Percentiles rank a stretch among this genome's conserved stretches.
These are phyloP conservation scores for Neospermospora avenae DNA, from an alignment of 2,329 filamentous ascomycete genomes.

Conservation along the genomic window DNA sequence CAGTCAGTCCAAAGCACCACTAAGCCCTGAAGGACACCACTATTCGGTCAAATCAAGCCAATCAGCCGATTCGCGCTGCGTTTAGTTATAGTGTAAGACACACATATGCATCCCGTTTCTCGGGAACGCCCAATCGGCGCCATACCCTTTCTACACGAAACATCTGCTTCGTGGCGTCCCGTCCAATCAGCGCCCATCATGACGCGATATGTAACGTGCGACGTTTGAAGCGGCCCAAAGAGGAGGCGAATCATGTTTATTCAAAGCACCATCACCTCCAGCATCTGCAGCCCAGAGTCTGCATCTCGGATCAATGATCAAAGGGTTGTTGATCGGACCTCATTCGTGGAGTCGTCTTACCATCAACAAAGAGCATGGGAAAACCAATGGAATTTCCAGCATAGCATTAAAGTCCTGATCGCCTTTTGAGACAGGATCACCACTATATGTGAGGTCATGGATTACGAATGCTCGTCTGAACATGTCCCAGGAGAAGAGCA, in stretches of 20 bases:
- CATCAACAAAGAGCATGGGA: neutral
- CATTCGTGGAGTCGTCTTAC: neutral
- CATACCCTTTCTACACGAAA: conserved; percentile 15
- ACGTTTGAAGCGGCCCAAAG: conserved; percentile 12
- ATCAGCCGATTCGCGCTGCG: neutral
- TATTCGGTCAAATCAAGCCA: neutral
- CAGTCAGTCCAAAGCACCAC: neutral
- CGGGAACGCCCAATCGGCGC: conserved; percentile 4
- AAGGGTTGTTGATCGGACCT: neutral
- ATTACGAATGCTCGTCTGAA: conserved; percentile 16
- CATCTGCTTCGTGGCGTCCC: conserved; percentile 10
- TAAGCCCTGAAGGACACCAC: neutral
- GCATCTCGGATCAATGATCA: neutral
- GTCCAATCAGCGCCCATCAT: conserved; percentile 1
- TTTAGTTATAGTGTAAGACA: neutral
- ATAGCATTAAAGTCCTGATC: conserved; percentile 4
- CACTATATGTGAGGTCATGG: conserved; percentile 13
- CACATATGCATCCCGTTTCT: neutral
- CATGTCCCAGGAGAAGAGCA: conserved; percentile 9
- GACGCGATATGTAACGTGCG: conserved; percentile 15
- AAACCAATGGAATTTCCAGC: neutral
- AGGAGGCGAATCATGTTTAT: conserved; percentile 11
- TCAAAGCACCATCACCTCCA: neutral
- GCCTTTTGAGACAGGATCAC: conserved; percentile 14
- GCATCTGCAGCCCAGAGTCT: neutral